phyloP scores from a whole-genome alignment of 139 green algal genomes.

The Coelastrella sp. region DNA sequence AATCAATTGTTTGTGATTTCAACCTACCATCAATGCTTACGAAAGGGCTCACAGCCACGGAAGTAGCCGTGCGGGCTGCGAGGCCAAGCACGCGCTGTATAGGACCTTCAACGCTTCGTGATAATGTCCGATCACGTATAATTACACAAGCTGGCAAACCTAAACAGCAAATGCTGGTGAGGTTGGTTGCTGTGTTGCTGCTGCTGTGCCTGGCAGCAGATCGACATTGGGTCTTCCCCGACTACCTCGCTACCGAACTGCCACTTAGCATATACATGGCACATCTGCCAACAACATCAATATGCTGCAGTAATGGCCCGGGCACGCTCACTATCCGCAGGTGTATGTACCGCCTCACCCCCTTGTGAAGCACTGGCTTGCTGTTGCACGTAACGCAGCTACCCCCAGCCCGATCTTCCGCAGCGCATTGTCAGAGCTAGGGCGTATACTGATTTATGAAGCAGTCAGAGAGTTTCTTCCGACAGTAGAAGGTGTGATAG shows the following conservation, averaged over 20 bases:
- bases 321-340: too few relatives aligned
- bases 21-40: background rate
- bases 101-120: background rate
- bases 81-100: background rate
- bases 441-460: slow-evolving; percentile 94
- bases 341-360: slow-evolving; percentile 96
- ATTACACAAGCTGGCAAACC: slow-evolving; percentile 5
- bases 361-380: slow-evolving; percentile 97
- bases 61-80: background rate
- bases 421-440: slow-evolving; percentile 88
- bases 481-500: slow-evolving; percentile 82
- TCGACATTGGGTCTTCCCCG: too few relatives aligned
- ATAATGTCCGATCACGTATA: background rate
- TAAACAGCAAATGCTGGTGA: slow-evolving; percentile 47
- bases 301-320: too few relatives aligned
- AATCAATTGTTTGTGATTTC: too few relatives aligned
- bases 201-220: background rate
- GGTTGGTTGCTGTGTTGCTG: background rate
- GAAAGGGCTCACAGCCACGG: background rate
- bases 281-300: too few relatives aligned
- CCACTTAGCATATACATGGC: too few relatives aligned
- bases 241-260: too few relatives aligned
- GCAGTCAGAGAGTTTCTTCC: slow-evolving; percentile 87
- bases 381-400: slow-evolving; percentile 85
- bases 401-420: slow-evolving; percentile 91